A percentile compares a stretch with the other conserved stretches of the same genome.
These are phyloP conservation scores for Talaromyces proteolyticus DNA, from an alignment of 495 filamentous ascomycete species.

Conservation along the genomic window DNA sequence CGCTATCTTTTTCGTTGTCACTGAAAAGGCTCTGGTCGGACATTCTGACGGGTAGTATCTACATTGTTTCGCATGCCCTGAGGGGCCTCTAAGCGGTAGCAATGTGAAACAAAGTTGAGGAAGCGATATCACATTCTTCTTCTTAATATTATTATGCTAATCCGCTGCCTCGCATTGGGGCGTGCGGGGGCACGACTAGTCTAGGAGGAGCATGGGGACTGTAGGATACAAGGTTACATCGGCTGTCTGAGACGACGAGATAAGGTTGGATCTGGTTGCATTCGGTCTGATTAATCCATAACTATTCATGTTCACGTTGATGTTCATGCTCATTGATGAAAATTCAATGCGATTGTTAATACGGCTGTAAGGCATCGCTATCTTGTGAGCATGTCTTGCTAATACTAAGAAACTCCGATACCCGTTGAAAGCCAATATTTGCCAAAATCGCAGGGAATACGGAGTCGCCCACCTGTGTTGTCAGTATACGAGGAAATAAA, in stretches of 20 bases:
- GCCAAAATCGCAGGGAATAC: not conserved
- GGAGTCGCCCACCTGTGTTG: conserved; percentile 1
- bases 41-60: not conserved
- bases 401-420: conserved; percentile 7
- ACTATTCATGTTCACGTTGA: too few relatives aligned
- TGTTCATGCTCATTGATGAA: too few relatives aligned
- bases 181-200: not conserved
- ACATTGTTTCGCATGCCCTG: too few relatives aligned
- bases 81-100: too few relatives aligned
- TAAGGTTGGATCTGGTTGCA: not conserved
- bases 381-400: not conserved
- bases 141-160: too few relatives aligned
- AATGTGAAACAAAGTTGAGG: too few relatives aligned
- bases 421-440: conserved; percentile 3
- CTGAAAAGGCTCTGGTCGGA: not conserved
- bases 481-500: not conserved
- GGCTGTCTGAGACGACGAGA: not conserved
- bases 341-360: too few relatives aligned
- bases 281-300: too few relatives aligned
- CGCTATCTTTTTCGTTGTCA: not conserved
- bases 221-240: not conserved
- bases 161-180: not conserved
- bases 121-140: too few relatives aligned
- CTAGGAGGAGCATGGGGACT: not conserved
- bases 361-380: too few relatives aligned